Evolutionary conservation across 345 rosid genomes (phyloP).

Genomic region (Gossypium stocksii): DNA sequence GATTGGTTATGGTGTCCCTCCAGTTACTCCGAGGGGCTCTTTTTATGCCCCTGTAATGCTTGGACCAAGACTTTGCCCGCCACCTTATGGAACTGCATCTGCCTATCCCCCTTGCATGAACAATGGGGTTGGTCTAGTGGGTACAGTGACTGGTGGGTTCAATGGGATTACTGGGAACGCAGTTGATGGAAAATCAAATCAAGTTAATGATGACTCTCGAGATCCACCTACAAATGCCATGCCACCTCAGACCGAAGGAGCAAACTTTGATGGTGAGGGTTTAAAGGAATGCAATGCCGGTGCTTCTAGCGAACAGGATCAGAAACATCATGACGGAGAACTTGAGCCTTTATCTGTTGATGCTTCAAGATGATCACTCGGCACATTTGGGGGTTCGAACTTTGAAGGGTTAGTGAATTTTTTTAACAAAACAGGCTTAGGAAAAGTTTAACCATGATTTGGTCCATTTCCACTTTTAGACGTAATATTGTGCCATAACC

Average conservation of each 20-base stretch:
- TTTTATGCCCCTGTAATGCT: conserved; percentile 38
- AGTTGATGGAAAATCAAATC: conserved; percentile 24
- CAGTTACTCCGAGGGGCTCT: conserved; percentile 29
- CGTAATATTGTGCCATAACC: conserved; percentile 13
- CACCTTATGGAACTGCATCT: conserved; percentile 26
- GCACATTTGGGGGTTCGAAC: conserved; percentile 7
- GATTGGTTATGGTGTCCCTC: conserved; percentile 23
- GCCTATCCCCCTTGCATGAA: conserved; percentile 37
- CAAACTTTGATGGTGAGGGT: conserved; percentile 23
- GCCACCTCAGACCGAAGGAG: conserved; percentile 21
- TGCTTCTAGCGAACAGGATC: conserved; percentile 21
- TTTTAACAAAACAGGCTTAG: conserved; percentile 25
- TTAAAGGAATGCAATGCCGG: conserved; percentile 16
- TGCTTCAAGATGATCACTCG: conserved; percentile 26
- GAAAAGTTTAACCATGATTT: conserved; percentile 20
- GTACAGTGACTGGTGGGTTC: conserved; percentile 21
- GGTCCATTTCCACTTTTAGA: conserved; percentile 16
- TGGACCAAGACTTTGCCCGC: conserved; percentile 29
- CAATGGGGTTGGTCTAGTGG: conserved; percentile 24
- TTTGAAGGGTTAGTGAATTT: conserved; percentile 29
- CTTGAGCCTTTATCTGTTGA: conserved; percentile 24
- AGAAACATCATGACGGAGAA: conserved; percentile 21
- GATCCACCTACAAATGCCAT: conserved; percentile 7
- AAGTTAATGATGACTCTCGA: background rate
- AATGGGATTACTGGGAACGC: conserved; percentile 23